Base-by-base conservation (phyloP, 2,329 filamentous ascomycete species). In the Penicillium sp. region DNA sequence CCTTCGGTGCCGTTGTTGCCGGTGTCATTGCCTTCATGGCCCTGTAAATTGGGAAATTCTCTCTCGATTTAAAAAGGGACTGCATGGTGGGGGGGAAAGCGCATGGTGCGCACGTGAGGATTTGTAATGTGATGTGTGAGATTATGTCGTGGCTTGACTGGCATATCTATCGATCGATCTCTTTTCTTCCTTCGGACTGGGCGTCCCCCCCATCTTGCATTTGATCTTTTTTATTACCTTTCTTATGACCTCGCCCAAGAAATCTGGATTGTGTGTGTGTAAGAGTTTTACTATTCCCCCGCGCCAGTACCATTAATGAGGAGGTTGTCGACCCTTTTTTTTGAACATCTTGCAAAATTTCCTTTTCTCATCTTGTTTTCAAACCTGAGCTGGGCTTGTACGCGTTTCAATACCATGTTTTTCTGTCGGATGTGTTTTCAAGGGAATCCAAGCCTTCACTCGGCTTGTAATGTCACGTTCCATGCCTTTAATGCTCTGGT, bases 1-100 rank as follows among this genome's bases (percentile, higher is more conserved):
- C 72, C 72, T 62, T 76, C 61, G 75, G 75, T 61, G 74, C 72
- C 55, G 64, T 76, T 55, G 71, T 72, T 40, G 71, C 70, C 38
- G 75, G 73, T 71, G 59, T 75, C 46, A 63, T 71, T 58, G 75
- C 74, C 60, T 68, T 75, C 56, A 65, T 77, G 55, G 74, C 73
- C 54, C 71, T 77, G 62, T 77, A 77, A 74, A 53, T 48, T 48
- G 42, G 52, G 30, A 26, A 33, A 33, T 33, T 28, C 0, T 10
- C 6, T 13, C 26, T 51, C 33, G 14, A 40, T 58, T 48, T 49
- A 14, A 45, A 40, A 33, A 49, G 40, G 35, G 49, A 54, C 46
- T 22, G 30, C 25, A 54, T 37, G 52, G 38, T 19, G 40, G 56
- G 56, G 45, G 49, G 53, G 19, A 22, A 22, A 22, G 19, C 16